Evolutionary conservation across 768 basidiomycete genomes (phyloP), one percentile per base, ranked within the genome.

Genomic region (Suillus variegatus): DNA sequence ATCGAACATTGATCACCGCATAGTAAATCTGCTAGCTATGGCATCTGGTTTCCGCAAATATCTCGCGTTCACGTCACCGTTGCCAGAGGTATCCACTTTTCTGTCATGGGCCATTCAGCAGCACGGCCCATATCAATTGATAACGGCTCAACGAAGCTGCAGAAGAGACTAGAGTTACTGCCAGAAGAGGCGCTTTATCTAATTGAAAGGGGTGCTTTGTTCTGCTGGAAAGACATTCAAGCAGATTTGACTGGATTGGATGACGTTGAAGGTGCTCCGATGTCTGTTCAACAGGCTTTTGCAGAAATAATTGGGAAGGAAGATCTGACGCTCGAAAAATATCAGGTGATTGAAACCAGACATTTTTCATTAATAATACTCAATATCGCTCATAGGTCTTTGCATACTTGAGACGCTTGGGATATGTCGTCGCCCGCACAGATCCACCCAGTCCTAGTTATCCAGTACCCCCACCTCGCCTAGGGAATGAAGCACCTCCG

Each of bases 141-240:
- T 35, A 73, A 77, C 32, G 75, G 75, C n/a, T 65, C 71, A 2
- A n/a, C 51, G 25, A 90, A 86, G 71, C 64, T 78, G 2, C 82
- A 85, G 16, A 93, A 89, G 75, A 80, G 88, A 35, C 79, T 94
- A 20, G 95, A 98, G 72, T 82, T 99, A 0, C 82, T 99, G 2
- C 97, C 97, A 0, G 97, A 99, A 78, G 97, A 99, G 79, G 88
- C 94, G 0, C 83, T 99, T 20, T 99, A 98, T 80, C 85, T 99
- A 40, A 84, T 97, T 54, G 97, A 99, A 77, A 82, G 96, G 51
- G 97, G 97, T 0, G 84, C 91, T 2, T 78, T 98, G 67, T 91
- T 93, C 67, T 95, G 95, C 71, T 95, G 90, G 86, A 90, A 88
- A 72, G 80, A 86, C 0, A 73, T 72, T 14, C 75, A 78, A 36